Base-by-base conservation (phyloP, 371 early-diverging fungal genomes). In the Homolaphlyctis polyrhiza region DNA sequence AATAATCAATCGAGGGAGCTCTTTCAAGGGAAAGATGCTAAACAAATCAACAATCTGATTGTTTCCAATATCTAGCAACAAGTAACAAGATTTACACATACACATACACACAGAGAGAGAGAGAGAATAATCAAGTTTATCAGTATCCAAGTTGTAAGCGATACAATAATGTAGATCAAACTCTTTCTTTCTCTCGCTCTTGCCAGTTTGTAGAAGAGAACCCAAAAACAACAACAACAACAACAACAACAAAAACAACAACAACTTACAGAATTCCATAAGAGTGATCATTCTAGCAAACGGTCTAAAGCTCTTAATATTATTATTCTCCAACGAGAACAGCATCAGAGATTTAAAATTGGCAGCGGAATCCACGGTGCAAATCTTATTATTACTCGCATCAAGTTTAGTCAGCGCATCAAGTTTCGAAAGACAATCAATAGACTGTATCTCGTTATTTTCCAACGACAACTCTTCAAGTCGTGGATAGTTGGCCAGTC, bases 251-350 rank as follows among this genome's bases (percentile, higher is more conserved):
- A n/a, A n/a, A n/a, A n/a, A n/a, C n/a, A n/a, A n/a, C n/a, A n/a
- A n/a, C n/a, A 6, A 66, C 74, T 70, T 62, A 80, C 81, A 82
- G 43, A 82, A 68, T 66, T 82, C 83, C 77, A 82, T 75, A 36
- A 82, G 65, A 0, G 76, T 69, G 27, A 66, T 25, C 60, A 76
- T 61, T 52, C 71, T 73, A 14, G 77, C 60, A 58, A 82, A 68
- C 16, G 74, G 70, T 61, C 68, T 71, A 36, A 80, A 54, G 25
- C 62, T 69, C 30, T 62, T 59, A n/a, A 82, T 63, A 14, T 27
- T 28, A 61, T 82, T 82, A 48, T 73, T 77, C 67, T 82, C 83
- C 32, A 82, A 35, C 39, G 69, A 69, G 48, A 82, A 59, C 30
- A 74, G 60, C 72, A 74, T 74, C 36, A 82, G 61, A 3, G 68